phyloP scores from a whole-genome alignment of 225 moss, liverwort and hornwort genomes.

The Asterella californica region DNA sequence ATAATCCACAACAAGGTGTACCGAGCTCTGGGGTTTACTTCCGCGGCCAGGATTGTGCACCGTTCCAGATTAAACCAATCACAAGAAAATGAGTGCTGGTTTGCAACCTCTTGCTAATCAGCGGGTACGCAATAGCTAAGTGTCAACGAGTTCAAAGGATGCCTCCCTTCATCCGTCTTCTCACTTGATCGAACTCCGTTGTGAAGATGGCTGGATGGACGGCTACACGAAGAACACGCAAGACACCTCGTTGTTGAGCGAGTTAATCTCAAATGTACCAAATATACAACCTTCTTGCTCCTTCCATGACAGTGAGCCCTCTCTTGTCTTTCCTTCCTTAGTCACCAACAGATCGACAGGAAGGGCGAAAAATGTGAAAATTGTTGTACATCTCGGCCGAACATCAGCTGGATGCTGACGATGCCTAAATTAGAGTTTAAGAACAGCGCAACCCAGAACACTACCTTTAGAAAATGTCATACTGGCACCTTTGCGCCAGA shows the following conservation, averaged over 20 bases:
- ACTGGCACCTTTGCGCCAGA: constrained; percentile 79
- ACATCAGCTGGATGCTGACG: not conserved
- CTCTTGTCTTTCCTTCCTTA: not conserved
- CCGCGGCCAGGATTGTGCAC: not conserved
- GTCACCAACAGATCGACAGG: not conserved
- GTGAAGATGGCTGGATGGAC: not conserved
- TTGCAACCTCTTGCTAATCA: not conserved
- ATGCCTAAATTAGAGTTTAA: constrained; percentile 30
- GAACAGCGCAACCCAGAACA: constrained; percentile 63
- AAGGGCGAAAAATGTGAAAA: constrained; percentile 12
- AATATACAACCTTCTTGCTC: constrained; percentile 2
- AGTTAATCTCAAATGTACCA: not conserved
- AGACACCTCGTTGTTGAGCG: not conserved
- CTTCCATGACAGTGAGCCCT: not conserved
- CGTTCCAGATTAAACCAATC: not conserved
- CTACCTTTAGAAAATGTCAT: constrained; percentile 67
- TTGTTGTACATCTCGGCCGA: constrained; percentile 1
- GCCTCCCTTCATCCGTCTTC: not conserved
- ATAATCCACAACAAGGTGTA: not conserved
- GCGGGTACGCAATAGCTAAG: not conserved
- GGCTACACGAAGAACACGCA: not conserved
- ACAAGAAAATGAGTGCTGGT: not conserved
- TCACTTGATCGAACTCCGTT: not conserved
- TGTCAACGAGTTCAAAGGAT: not conserved
- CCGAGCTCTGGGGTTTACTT: not conserved